These are phyloP conservation scores for Fusarium concolor DNA, from an alignment of 2,329 filamentous ascomycete genomes.

Conservation along the genomic window DNA sequence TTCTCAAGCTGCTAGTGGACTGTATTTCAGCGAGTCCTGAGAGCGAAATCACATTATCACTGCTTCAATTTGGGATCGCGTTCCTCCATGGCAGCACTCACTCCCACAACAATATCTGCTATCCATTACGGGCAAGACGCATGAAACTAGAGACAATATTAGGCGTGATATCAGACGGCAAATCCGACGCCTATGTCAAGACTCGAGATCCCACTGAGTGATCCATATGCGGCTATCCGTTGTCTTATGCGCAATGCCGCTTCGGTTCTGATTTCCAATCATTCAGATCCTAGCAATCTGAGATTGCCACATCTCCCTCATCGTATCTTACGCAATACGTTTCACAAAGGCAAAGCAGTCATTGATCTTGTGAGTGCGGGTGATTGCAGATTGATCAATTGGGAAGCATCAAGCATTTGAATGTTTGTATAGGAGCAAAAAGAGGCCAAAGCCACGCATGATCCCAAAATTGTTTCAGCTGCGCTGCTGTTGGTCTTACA, in stretches of 20 bases:
- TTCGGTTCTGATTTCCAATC: not conserved
- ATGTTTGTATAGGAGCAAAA: not conserved
- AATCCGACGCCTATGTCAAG: not conserved
- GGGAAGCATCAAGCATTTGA: not conserved
- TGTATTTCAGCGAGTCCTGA: not conserved
- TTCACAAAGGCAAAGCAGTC: constrained; percentile 3
- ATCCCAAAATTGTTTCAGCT: constrained; percentile 3
- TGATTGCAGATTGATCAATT: constrained; percentile 8
- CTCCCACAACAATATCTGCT: not conserved
- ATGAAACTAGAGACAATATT: not conserved
- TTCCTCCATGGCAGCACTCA: not conserved
- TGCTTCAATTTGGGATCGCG: too few relatives aligned
- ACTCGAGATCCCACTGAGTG: not conserved
- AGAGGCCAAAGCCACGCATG: not conserved
- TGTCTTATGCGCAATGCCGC: not conserved
- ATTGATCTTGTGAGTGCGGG: constrained; percentile 19
- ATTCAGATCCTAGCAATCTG: not conserved
- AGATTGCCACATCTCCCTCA: not conserved
- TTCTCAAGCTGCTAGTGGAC: too few relatives aligned
- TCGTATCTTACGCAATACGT: not conserved
- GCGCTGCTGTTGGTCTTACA: not conserved
- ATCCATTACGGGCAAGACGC: not conserved
- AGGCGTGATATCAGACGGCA: not conserved
- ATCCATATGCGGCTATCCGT: constrained; percentile 11
- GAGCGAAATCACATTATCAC: not conserved